Conservation (phyloP, 1,139 yeast species). For the Schizosaccharomyces versatilis region DNA sequence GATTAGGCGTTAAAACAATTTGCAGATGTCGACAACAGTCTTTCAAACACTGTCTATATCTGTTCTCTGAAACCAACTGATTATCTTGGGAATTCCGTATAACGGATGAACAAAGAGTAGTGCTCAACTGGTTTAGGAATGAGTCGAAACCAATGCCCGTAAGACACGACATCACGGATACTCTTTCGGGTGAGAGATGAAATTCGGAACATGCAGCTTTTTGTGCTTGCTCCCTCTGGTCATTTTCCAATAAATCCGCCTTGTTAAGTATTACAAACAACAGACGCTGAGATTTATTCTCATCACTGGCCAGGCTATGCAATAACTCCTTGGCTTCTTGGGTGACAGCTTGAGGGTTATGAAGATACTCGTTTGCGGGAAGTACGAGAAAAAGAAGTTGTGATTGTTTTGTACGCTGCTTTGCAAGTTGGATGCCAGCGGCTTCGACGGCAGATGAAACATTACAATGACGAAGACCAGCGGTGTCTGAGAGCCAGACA, state of each 20-base stretch:
- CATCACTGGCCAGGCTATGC: too few species aligned
- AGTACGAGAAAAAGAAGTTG: constrained; percentile 39
- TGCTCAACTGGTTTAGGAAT: constrained; percentile 24
- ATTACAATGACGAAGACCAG: constrained; percentile 41
- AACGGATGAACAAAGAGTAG: constrained; percentile 30
- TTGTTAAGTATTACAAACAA: too few species aligned
- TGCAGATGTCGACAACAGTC: constrained; percentile 53
- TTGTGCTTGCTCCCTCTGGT: too few species aligned
- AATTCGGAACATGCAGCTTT: too few species aligned
- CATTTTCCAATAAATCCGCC: too few species aligned
- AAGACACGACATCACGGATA: constrained; percentile 41
- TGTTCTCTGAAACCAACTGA: constrained; percentile 47
- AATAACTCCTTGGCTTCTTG: too few species aligned
- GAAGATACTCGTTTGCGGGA: constrained; percentile 19
- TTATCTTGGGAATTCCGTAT: constrained; percentile 26
- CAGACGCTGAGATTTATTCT: too few species aligned
- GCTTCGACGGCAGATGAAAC: constrained; percentile 37
- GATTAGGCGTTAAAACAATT: constrained; percentile 25
- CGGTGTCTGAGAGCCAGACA: constrained; percentile 73
- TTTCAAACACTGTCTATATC: constrained; percentile 50
- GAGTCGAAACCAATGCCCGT: constrained; percentile 33
- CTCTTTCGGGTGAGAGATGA: constrained; percentile 4
- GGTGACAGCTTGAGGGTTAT: too few species aligned
- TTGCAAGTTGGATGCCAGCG: constrained; percentile 69
- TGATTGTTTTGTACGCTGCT: constrained; percentile 31